Base-by-base conservation (phyloP, 2,329 filamentous ascomycete species). In the Calonectria naviculata region DNA sequence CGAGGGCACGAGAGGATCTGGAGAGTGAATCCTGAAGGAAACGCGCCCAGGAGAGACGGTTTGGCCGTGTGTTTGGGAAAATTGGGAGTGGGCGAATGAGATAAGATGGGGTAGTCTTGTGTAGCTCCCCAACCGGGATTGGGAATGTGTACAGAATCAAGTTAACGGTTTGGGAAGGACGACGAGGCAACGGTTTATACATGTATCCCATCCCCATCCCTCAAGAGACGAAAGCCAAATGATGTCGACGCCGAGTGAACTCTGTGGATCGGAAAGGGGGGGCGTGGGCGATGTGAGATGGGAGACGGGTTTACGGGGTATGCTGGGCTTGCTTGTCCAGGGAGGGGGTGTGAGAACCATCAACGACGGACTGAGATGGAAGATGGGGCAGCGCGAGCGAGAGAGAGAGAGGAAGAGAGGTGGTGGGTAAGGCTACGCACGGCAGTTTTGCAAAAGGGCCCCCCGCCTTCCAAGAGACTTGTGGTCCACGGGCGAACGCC, bases 361-460 rank as follows among this genome's bases (percentile, higher is more conserved):
- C 67, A 26, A 29, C 44, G 34, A 62, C 62, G 49, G 46, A 65
- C 61, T 34, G 47, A 58, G 67, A 72, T 69, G 68, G 66, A 49
- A 58, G 67, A 58, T 58, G 52, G 52, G 52, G 52, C 52, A 58
- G 52, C 24, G 65, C 58, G 73, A 63, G 68, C 10, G 42, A 21
- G 42, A 9, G n/a, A 24, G 19, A 19, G 19, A 10, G 8, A 44
- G 41, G 21, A n/a, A n/a, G 8, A 44, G 42, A 71, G 72, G 65
- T 73, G 69, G 78, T 78, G 75, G 77, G 73, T 77, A 79, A 78
- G 78, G 78, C 78, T 78, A 77, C 73, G 78, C 75, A 78, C 78
- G 78, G 78, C 78, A 80, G 76, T 80, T 76, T 80, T 76, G 74
- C 74, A 78, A 78, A 76, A 75, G 74, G 71, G 67, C 72, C 74